phyloP scores from a whole-genome alignment of 202 grass and related monocot species.

The Zoysia matrella region DNA sequence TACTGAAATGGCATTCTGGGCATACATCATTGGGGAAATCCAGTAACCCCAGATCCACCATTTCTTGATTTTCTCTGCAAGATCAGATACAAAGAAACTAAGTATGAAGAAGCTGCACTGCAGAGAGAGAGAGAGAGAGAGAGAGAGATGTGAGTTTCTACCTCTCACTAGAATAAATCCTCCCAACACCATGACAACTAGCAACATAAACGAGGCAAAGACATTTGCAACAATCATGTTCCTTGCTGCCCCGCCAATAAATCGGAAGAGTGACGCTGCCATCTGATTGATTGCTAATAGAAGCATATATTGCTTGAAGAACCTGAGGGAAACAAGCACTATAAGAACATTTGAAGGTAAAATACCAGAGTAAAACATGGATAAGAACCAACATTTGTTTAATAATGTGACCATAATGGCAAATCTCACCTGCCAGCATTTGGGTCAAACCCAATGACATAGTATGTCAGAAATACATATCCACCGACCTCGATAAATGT shows the following conservation, averaged over 20 bases:
- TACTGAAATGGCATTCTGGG: too few relatives aligned
- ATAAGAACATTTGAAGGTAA: conserved; percentile 5
- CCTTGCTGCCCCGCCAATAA: conserved; percentile 59
- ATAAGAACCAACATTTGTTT: not conserved
- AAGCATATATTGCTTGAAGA: conserved; percentile 85
- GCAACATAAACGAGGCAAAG: conserved; percentile 59
- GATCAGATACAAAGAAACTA: conserved; percentile 31
- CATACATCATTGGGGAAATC: too few relatives aligned
- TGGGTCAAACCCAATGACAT: not conserved
- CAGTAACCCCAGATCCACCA: conserved; percentile 12
- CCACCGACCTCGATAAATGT: too few relatives aligned
- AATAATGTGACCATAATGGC: not conserved
- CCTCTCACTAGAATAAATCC: conserved; percentile 58
- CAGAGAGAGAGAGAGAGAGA: not conserved
- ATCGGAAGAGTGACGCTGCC: conserved; percentile 63
- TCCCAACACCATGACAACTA: conserved; percentile 37
- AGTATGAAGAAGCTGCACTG: not conserved
- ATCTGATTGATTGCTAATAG: conserved; percentile 73
- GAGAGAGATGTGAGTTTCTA: not conserved
- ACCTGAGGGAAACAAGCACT: conserved; percentile 16
- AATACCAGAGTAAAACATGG: not conserved
- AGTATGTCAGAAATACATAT: too few relatives aligned
- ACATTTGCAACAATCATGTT: conserved; percentile 77
- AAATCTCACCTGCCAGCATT: conserved; percentile 62
- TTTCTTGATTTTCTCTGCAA: conserved; percentile 74